phyloP scores from a whole-genome alignment of 1,284 basidiomycete genomes.

The Irpex rosettiformis region DNA sequence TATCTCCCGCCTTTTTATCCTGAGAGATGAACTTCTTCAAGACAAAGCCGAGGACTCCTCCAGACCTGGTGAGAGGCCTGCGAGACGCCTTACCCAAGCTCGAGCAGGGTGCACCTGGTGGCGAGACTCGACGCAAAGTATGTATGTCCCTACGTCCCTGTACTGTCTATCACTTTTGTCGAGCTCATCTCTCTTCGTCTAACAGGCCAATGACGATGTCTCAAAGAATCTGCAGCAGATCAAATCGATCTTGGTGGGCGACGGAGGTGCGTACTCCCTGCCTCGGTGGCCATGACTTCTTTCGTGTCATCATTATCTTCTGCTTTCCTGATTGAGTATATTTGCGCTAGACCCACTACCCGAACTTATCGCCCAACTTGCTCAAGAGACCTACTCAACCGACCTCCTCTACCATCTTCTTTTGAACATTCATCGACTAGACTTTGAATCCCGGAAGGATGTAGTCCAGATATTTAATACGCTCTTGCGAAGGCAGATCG shows the following conservation, averaged over 20 bases:
- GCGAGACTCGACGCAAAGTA: conserved; percentile 79
- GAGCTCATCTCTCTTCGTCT: not conserved
- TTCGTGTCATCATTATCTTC: not conserved
- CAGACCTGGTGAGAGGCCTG: conserved; percentile 78
- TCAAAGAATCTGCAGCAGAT: conserved; percentile 88
- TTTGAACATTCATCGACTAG: conserved; percentile 80
- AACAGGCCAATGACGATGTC: conserved; percentile 84
- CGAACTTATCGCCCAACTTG: conserved; percentile 87
- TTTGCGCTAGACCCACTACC: conserved; percentile 66
- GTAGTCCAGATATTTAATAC: conserved; percentile 97
- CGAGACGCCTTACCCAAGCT: conserved; percentile 77
- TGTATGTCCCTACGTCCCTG: conserved; percentile 23
- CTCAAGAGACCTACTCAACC: conserved; percentile 92
- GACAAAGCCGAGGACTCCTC: conserved; percentile 80
- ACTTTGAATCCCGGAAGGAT: conserved; percentile 97
- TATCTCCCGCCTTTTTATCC: not conserved
- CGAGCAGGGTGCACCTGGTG: conserved; percentile 69
- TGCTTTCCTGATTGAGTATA: not conserved
- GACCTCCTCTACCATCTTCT: conserved; percentile 86
- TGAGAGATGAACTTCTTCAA: conserved; percentile 90
- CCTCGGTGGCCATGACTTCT: conserved; percentile 8
- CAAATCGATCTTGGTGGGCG: conserved; percentile 84
- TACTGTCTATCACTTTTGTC: not conserved
- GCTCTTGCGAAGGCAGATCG: conserved; percentile 93
- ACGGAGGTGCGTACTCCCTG: conserved; percentile 59